Evolutionary conservation across 2,329 filamentous ascomycete genomes (phyloP).

Genomic region (Cladosporium sp.): DNA sequence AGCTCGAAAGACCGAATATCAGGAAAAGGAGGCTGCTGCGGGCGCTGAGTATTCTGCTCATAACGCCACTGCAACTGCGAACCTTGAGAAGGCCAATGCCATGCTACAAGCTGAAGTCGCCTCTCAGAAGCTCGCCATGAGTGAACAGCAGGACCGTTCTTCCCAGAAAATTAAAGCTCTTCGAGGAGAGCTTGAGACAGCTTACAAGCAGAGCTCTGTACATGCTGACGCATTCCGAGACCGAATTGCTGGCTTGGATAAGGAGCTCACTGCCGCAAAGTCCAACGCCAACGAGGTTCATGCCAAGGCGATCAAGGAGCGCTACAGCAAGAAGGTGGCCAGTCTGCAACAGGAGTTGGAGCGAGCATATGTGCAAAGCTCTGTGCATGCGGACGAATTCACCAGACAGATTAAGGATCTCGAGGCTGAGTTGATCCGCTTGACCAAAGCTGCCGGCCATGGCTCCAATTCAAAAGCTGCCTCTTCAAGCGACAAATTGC

Average conservation of each 20-base stretch:
- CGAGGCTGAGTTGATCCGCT: background rate
- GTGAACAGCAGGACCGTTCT: constrained; percentile 21
- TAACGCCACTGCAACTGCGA: constrained; percentile 18
- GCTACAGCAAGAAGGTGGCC: constrained; percentile 26
- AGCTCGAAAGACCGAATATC: constrained; percentile 22
- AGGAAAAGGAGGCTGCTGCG: constrained; percentile 17
- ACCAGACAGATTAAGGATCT: constrained; percentile 16
- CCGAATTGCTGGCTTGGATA: constrained; percentile 17
- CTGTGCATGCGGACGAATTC: constrained; percentile 18
- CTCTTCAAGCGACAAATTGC: background rate
- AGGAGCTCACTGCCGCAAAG: constrained; percentile 25
- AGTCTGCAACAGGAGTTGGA: constrained; percentile 28
- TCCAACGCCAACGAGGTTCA: constrained; percentile 23
- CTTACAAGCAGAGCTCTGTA: constrained; percentile 34
- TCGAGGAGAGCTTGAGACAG: constrained; percentile 29
- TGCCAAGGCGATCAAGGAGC: constrained; percentile 22
- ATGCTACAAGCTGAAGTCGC: constrained; percentile 30
- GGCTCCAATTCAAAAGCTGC: background rate
- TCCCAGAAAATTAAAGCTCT: constrained; percentile 29
- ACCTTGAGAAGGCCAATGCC: constrained; percentile 29
- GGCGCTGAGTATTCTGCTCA: constrained; percentile 18
- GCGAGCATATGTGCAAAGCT: constrained; percentile 28
- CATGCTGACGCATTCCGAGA: constrained; percentile 22
- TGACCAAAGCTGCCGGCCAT: constrained; percentile 6
- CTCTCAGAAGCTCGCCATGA: constrained; percentile 32